phyloP scores from a whole-genome alignment of 148 eudicot genomes.

The Chenopodium formosanum region DNA sequence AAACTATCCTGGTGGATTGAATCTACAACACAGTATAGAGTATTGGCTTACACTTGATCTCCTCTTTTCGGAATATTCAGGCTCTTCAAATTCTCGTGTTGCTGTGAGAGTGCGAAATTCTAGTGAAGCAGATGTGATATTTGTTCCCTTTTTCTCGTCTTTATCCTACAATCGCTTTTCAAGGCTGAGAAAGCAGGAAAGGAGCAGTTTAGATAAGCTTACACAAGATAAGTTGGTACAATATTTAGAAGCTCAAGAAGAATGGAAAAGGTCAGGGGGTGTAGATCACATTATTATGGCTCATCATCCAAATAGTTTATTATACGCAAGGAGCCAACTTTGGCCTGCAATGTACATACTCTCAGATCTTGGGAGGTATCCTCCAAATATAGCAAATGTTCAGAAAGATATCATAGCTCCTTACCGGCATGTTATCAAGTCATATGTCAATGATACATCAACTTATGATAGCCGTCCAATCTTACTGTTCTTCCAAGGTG shows the following conservation, averaged over 20 bases:
- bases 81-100: constrained; percentile 37
- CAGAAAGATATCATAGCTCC: constrained; percentile 97
- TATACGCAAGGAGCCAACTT: constrained; percentile 75
- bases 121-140: constrained; percentile 84
- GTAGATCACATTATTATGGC: constrained; percentile 82
- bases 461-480: constrained; percentile 77
- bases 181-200: constrained; percentile 47
- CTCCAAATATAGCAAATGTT: constrained; percentile 82
- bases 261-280: constrained; percentile 90
- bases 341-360: constrained; percentile 90
- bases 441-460: constrained; percentile 63
- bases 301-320: constrained; percentile 92
- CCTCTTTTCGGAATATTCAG: constrained; percentile 59
- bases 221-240: constrained; percentile 71
- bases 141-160: constrained; percentile 94
- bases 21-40: constrained; percentile 93
- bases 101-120: constrained; percentile 77
- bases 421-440: constrained; percentile 69
- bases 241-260: constrained; percentile 63
- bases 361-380: constrained; percentile 97
- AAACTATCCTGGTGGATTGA: constrained; percentile 82
- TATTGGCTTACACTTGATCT: constrained; percentile 98
- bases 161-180: constrained; percentile 71
- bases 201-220: constrained; percentile 43
- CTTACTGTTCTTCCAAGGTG: constrained; percentile 88